Conservation (phyloP, 345 rosid genomes). For the Excoecaria agallocha region DNA sequence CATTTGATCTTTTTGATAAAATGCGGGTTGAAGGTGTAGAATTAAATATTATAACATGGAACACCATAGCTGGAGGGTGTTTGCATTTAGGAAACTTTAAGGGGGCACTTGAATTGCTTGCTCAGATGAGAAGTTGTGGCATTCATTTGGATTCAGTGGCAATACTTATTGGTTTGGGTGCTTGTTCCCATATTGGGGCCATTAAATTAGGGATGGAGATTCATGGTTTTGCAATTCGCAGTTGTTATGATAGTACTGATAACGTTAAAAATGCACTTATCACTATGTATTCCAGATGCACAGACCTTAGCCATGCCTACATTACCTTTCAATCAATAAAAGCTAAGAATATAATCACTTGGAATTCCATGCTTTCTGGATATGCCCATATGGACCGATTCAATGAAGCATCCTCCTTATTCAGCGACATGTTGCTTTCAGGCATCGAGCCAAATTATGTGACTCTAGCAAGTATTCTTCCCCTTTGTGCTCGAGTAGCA, state of each 20-base stretch:
- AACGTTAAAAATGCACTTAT: constrained; percentile 65
- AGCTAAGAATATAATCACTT: constrained; percentile 48
- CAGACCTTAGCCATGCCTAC: constrained; percentile 45
- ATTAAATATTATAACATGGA: constrained; percentile 58
- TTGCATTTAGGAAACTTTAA: constrained; percentile 46
- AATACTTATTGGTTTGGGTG: constrained; percentile 56
- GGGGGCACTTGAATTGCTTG: constrained; percentile 49
- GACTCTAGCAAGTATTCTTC: constrained; percentile 72
- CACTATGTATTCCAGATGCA: constrained; percentile 71
- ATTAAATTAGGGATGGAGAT: constrained; percentile 55
- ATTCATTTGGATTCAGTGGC: constrained; percentile 53
- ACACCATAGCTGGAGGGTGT: constrained; percentile 61
- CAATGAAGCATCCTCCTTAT: constrained; percentile 60
- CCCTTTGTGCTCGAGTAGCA: constrained; percentile 75
- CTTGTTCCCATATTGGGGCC: constrained; percentile 62
- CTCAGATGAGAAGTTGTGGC: constrained; percentile 45
- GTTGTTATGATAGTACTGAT: constrained; percentile 33
- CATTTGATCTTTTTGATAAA: constrained; percentile 52
- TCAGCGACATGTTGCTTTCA: constrained; percentile 60
- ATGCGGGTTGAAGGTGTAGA: constrained; percentile 48
- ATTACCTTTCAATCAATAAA: constrained; percentile 42
- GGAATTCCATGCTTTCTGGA: constrained; percentile 82
- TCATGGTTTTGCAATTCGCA: constrained; percentile 54
- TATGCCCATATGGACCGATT: constrained; percentile 45
- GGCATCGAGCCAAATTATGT: constrained; percentile 62